These are phyloP conservation scores for Dalechampia spathulata DNA, from an alignment of 441 rosid genomes.

Conservation along the genomic window DNA sequence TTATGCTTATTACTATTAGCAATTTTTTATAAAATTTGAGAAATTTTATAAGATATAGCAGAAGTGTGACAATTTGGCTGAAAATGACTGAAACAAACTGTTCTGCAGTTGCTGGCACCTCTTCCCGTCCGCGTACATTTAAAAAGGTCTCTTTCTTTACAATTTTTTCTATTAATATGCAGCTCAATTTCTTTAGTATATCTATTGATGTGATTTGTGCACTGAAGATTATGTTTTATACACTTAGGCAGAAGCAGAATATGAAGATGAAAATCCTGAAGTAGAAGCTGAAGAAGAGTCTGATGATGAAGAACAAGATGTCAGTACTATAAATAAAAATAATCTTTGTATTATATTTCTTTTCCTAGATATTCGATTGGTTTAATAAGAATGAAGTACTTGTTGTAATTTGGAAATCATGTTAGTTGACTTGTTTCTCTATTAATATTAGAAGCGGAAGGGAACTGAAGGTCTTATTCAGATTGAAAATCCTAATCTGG, in stretches of 20 bases:
- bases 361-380: too few species aligned
- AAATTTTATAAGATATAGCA: too few species aligned
- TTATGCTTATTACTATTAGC: too few species aligned
- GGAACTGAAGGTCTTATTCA: slow-evolving; percentile 77
- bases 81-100: not conserved
- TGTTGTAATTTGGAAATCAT: not conserved
- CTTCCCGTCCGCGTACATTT: slow-evolving; percentile 80
- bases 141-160: slow-evolving; percentile 38
- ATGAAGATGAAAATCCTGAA: slow-evolving; percentile 35
- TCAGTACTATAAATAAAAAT: slow-evolving; percentile 21
- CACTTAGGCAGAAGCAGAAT: slow-evolving; percentile 59
- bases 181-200: too few species aligned
- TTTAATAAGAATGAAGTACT: not conserved
- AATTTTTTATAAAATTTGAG: too few species aligned
- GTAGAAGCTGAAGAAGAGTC: slow-evolving; percentile 59
- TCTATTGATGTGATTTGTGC: too few species aligned
- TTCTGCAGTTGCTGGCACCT: slow-evolving; percentile 81
- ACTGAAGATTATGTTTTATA: not conserved
- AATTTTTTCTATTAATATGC: too few species aligned
- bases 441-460: slow-evolving; percentile 48
- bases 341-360: too few species aligned
- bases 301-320: slow-evolving; percentile 56
- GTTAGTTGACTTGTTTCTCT: not conserved
- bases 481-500: slow-evolving; percentile 85
- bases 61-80: not conserved